Conservation (phyloP, 2,329 filamentous ascomycete genomes). For the Cladorrhinum sp. region DNA sequence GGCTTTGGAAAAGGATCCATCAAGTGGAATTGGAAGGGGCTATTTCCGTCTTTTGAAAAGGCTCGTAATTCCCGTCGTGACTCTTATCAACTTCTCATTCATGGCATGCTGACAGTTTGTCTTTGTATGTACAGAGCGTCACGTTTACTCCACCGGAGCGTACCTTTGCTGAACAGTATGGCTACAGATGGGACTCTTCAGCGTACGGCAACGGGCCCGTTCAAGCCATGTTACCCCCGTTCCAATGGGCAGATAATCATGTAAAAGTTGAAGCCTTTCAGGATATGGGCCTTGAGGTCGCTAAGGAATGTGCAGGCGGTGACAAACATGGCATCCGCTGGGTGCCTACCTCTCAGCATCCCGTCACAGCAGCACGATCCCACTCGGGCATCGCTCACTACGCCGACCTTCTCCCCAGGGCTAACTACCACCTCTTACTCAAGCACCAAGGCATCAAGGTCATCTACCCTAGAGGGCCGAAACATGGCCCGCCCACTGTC, state of each 20-base stretch:
- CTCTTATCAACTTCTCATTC: background rate
- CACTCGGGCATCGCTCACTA: constrained; percentile 31
- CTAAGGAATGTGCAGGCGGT: constrained; percentile 28
- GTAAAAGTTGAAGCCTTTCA: constrained; percentile 20
- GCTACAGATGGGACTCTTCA: constrained; percentile 15
- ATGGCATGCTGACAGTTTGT: background rate
- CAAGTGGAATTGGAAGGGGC: constrained; percentile 22
- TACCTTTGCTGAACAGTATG: constrained; percentile 13
- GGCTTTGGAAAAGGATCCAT: background rate
- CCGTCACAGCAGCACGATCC: constrained; percentile 28
- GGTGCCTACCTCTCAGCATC: constrained; percentile 31
- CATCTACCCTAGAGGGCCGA: constrained; percentile 7
- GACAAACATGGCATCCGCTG: constrained; percentile 32
- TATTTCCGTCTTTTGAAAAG: constrained; percentile 36
- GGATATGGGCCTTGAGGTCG: constrained; percentile 27
- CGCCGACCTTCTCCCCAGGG: constrained; percentile 37
- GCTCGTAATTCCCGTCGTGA: constrained; percentile 15
- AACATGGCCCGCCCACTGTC: constrained; percentile 9
- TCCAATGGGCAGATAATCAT: constrained; percentile 29
- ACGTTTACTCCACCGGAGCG: constrained; percentile 30
- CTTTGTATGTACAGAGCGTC: constrained; percentile 25
- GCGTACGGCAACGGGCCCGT: constrained; percentile 33
- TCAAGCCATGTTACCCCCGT: constrained; percentile 33
- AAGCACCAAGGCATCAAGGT: constrained; percentile 28
- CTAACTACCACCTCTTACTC: constrained; percentile 56